Base-by-base conservation (phyloP, 2,329 filamentous ascomycete genomes). In the Exophiala bonariae region DNA sequence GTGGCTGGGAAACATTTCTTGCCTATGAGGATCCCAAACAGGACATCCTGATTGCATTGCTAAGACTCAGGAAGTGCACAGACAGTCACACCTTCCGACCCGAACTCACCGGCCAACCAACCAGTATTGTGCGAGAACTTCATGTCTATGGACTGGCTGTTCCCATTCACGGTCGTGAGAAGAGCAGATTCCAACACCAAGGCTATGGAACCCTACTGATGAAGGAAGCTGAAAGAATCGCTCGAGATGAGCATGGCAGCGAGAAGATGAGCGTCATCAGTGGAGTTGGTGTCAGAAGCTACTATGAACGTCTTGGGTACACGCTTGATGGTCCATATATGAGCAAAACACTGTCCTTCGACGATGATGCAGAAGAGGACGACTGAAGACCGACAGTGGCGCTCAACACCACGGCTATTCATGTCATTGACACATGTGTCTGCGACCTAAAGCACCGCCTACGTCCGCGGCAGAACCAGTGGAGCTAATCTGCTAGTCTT, bases 1-100 rank as follows among this genome's bases (percentile, higher is more conserved):
- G 87, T 31, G 95, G 93, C 18, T 99, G 93, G 93, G 93, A 99
- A 70, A 99, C 93, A 0, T 99, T 99, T 72, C 76, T 99, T 4
- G 91, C 93, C 1, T 99, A 99, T 63, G 93, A 99, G 66, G 93
- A 99, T 59, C 92, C 93, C 1, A 96, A 96, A 74, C 93, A 99
- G 67, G 93, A 99, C 66, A 99, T 99, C 47, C 76, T 99, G 3
- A 95, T 99, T 49, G 95, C 88, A 1, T 74, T 99, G 28, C 77
- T 99, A 47, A 84, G 93, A 14, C 72, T 99, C 55, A 81, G 93
- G 57, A 95, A 95, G 72, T 99, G 95, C 67, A 91, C 86, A 1
- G 79, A 85, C 58, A 92, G 88, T 61, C 90, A 96, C 69, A 97
- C 93, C 0, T 99, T 92, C 74, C 83, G 95, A 17, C 82, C 87